Percentiles rank a stretch among this genome's conserved stretches.
These are phyloP conservation scores for Microbotryum lychnidis-dioicae DNA, from an alignment of 1,284 basidiomycete genomes.

Conservation along the genomic window DNA sequence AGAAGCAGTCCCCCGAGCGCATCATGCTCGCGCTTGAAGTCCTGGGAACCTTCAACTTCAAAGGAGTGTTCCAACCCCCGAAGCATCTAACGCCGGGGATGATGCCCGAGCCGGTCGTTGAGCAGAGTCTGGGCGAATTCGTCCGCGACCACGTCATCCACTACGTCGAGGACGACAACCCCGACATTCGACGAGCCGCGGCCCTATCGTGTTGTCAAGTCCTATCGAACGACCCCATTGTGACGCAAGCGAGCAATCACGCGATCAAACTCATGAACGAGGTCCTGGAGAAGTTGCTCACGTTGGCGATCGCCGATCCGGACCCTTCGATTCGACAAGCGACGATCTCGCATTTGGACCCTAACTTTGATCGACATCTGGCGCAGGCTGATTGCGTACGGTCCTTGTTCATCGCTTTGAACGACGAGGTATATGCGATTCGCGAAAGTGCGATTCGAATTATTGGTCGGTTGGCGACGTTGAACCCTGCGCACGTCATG, in stretches of 20 bases:
- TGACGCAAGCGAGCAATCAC: constrained; percentile 90
- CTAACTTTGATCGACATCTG: constrained; percentile 95
- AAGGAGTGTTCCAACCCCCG: constrained; percentile 48
- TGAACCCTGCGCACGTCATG: constrained; percentile 99
- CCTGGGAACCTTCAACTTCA: constrained; percentile 90
- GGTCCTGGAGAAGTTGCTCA: constrained; percentile 91
- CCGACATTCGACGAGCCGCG: constrained; percentile 82
- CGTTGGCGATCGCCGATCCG: constrained; percentile 97
- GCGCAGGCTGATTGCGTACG: constrained; percentile 97
- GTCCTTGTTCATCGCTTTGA: constrained; percentile 92
- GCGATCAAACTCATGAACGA: constrained; percentile 97
- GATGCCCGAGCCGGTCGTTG: constrained; percentile 12
- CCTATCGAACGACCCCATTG: constrained; percentile 92
- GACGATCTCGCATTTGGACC: constrained; percentile 79
- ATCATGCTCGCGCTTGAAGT: constrained; percentile 80
- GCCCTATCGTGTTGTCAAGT: constrained; percentile 85
- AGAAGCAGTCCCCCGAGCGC: constrained; percentile 32
- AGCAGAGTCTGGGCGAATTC: constrained; percentile 93
- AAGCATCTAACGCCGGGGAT: neutral
- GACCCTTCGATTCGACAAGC: constrained; percentile 77
- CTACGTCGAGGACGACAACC: constrained; percentile 86
- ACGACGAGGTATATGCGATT: constrained; percentile 94
- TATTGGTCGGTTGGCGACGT: constrained; percentile 86
- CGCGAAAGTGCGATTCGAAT: constrained; percentile 81
- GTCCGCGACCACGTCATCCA: constrained; percentile 86